Evolutionary conservation across 345 rosid genomes (phyloP).

Genomic region (Ceriops decandra): DNA sequence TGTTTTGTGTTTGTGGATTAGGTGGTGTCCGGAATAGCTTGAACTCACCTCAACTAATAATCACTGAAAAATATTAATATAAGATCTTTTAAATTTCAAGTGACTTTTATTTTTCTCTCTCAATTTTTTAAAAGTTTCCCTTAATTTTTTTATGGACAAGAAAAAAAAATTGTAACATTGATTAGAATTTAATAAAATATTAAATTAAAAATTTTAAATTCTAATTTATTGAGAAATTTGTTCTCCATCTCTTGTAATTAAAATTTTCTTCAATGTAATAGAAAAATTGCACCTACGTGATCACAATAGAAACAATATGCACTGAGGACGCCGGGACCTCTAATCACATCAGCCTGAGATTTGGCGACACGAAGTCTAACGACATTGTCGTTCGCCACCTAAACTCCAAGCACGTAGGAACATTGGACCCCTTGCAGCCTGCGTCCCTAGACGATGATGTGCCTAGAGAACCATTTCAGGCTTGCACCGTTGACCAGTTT

Average conservation of each 20-base stretch:
- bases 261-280: background rate
- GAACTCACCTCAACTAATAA: no score
- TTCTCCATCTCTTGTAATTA: background rate
- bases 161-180: no score
- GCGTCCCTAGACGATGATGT: conserved; percentile 32
- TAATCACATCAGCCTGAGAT: conserved; percentile 40
- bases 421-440: conserved; percentile 43
- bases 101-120: no score
- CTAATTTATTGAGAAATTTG: background rate
- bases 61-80: no score
- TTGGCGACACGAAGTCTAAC: conserved; percentile 40
- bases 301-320: conserved; percentile 51
- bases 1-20: no score
- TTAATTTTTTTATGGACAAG: no score
- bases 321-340: conserved; percentile 41
- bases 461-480: conserved; percentile 44
- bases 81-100: no score
- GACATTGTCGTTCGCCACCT: conserved; percentile 38
- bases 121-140: no score
- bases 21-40: no score
- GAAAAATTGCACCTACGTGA: conserved; percentile 40
- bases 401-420: conserved; percentile 33
- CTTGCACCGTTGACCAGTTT: conserved; percentile 49
- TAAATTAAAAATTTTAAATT: background rate
- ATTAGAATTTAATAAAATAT: no score